These are phyloP conservation scores for Arctium minus DNA, from an alignment of 129 eudicot genomes.

Conservation along the genomic window DNA sequence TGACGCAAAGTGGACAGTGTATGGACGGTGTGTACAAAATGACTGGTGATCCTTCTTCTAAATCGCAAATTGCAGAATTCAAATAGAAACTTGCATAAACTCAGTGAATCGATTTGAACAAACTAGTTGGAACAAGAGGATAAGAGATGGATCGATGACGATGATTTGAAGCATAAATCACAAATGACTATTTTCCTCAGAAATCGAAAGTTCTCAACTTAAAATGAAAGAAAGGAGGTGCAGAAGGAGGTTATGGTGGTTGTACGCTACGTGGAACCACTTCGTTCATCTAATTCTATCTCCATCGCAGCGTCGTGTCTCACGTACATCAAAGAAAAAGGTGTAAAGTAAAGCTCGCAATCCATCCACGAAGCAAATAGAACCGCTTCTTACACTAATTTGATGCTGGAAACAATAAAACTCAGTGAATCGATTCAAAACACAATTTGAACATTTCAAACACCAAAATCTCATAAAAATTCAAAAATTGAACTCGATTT, in stretches of 20 bases:
- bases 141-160: slow-evolving; percentile 21
- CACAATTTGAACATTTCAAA: too few species aligned
- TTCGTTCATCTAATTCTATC: slow-evolving; percentile 4
- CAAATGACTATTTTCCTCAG: slow-evolving; percentile 18
- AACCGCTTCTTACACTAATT: background rate
- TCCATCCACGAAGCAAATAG: background rate
- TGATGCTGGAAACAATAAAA: too few species aligned
- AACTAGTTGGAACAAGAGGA: slow-evolving; percentile 40
- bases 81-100: too few species aligned
- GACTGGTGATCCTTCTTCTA: too few species aligned
- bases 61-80: too few species aligned
- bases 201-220: background rate
- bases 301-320: background rate
- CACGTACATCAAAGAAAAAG: background rate
- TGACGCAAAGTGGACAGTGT: too few species aligned
- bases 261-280: slow-evolving; percentile 24
- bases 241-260: background rate
- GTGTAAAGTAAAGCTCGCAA: too few species aligned
- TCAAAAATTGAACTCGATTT: too few species aligned
- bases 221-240: background rate
- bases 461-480: too few species aligned
- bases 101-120: too few species aligned
- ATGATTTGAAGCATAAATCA: slow-evolving; percentile 37
- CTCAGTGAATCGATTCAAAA: too few species aligned
- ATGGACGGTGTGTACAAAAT: too few species aligned